A percentile compares a stretch with the other conserved stretches of the same genome.
These are phyloP conservation scores for Grifola frondosa DNA, from an alignment of 1,284 basidiomycete species.

Conservation along the genomic window DNA sequence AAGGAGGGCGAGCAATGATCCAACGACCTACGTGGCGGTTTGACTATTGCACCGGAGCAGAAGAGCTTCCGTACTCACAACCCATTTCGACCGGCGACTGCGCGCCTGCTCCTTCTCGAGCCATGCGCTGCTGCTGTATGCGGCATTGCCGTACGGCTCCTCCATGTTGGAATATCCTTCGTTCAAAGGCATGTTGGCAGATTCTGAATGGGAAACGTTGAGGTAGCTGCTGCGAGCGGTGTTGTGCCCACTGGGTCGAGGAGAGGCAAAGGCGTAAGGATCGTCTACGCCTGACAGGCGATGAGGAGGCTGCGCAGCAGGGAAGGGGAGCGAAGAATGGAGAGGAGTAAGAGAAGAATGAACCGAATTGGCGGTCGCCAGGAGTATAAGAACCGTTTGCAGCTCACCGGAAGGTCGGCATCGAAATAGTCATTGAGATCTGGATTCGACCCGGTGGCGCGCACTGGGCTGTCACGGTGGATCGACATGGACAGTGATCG, in stretches of 20 bases:
- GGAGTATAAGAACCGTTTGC: too few relatives aligned
- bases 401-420: conserved; percentile 19
- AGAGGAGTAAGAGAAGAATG: conserved; percentile 3
- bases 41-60: not conserved
- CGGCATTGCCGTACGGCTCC: conserved; percentile 22
- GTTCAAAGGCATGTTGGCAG: conserved; percentile 20
- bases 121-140: conserved; percentile 34
- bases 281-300: conserved; percentile 34
- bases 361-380: too few relatives aligned
- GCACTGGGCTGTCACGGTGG: not conserved
- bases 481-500: not conserved
- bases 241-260: conserved; percentile 19
- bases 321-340: conserved; percentile 1
- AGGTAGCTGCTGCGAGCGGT: conserved; percentile 18
- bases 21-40: conserved; percentile 41
- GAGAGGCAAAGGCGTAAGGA: conserved; percentile 27
- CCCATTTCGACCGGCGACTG: conserved; percentile 34
- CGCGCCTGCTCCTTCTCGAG: conserved; percentile 38
- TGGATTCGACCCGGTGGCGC: conserved; percentile 9
- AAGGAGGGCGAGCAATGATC: conserved; percentile 42
- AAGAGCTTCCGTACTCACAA: conserved; percentile 29
- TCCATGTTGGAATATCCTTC: conserved; percentile 32
- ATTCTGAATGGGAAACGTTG: conserved; percentile 10
- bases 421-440: conserved; percentile 22
- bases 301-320: conserved; percentile 38